Conservation (phyloP, 2,329 filamentous ascomycete species). For the Pleurostoma richardsiae region DNA sequence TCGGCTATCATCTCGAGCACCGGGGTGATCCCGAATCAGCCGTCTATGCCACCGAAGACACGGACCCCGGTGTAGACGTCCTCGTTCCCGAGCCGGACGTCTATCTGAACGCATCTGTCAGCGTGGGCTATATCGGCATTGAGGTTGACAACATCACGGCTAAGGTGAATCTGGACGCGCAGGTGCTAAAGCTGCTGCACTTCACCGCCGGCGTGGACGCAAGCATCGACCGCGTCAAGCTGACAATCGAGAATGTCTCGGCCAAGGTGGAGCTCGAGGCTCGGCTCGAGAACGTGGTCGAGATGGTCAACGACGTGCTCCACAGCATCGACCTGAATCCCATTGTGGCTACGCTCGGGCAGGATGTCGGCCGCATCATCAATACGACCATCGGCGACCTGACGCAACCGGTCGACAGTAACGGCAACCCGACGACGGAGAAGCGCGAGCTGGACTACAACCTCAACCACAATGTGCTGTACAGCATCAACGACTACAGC, state of each 20-base stretch:
- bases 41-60: conserved; percentile 49
- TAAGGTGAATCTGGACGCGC: conserved; percentile 55
- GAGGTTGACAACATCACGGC: conserved; percentile 55
- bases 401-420: conserved; percentile 10
- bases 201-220: conserved; percentile 59
- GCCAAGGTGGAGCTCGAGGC: conserved; percentile 56
- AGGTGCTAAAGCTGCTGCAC: conserved; percentile 51
- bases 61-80: conserved; percentile 31
- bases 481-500: conserved; percentile 55
- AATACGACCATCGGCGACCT: conserved; percentile 27
- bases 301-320: conserved; percentile 55
- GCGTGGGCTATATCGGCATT: conserved; percentile 53
- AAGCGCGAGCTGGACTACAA: conserved; percentile 33
- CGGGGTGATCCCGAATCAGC: conserved; percentile 44
- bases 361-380: conserved; percentile 41
- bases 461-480: conserved; percentile 52
- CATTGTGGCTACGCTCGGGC: conserved; percentile 49
- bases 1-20: conserved; percentile 48
- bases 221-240: conserved; percentile 49
- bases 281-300: conserved; percentile 52
- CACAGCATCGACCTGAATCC: conserved; percentile 57
- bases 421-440: conserved; percentile 4
- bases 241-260: conserved; percentile 52
- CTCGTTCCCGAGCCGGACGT: conserved; percentile 48
- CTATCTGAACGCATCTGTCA: conserved; percentile 53